These are phyloP conservation scores for Stephanodiscus minutulus DNA, from an alignment of 108 stramenopile genomes.

Conservation along the genomic window DNA sequence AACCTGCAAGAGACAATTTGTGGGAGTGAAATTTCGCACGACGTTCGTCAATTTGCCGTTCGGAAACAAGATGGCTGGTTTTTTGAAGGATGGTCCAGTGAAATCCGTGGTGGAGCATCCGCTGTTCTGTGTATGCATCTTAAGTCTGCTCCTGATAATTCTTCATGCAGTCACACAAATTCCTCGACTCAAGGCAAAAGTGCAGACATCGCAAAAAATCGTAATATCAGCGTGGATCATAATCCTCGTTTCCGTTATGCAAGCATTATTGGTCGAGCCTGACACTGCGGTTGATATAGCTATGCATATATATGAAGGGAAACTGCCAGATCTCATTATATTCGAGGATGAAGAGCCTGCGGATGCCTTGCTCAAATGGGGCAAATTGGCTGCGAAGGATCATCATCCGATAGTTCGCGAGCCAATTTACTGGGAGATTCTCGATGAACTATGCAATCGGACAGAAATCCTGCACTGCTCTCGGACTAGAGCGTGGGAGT, in stretches of 20 bases:
- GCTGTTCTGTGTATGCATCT: slow-evolving; percentile 38
- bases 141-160: slow-evolving; percentile 17
- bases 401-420: slow-evolving; percentile 56
- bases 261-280: slow-evolving; percentile 51
- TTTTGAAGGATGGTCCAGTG: slow-evolving; percentile 32
- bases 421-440: slow-evolving; percentile 42
- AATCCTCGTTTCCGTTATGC: slow-evolving; percentile 30
- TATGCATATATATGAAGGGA: slow-evolving; percentile 51
- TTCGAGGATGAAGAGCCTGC: slow-evolving; percentile 54
- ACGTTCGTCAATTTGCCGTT: slow-evolving; percentile 39
- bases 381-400: slow-evolving; percentile 42
- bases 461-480: slow-evolving; percentile 34
- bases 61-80: slow-evolving; percentile 22
- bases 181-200: slow-evolving; percentile 12
- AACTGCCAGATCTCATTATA: slow-evolving; percentile 47
- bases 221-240: slow-evolving; percentile 20
- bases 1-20: slow-evolving; percentile 52
- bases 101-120: slow-evolving; percentile 42
- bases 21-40: slow-evolving; percentile 45
- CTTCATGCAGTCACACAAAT: slow-evolving; percentile 21
- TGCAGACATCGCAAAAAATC: slow-evolving; percentile 14
- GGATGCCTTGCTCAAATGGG: slow-evolving; percentile 54
- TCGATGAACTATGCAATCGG: slow-evolving; percentile 48
- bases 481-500: slow-evolving; percentile 48
- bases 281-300: slow-evolving; percentile 37